Evolutionary conservation across 257 asterid species (phyloP).

Genomic region (Gentiana dahurica): DNA sequence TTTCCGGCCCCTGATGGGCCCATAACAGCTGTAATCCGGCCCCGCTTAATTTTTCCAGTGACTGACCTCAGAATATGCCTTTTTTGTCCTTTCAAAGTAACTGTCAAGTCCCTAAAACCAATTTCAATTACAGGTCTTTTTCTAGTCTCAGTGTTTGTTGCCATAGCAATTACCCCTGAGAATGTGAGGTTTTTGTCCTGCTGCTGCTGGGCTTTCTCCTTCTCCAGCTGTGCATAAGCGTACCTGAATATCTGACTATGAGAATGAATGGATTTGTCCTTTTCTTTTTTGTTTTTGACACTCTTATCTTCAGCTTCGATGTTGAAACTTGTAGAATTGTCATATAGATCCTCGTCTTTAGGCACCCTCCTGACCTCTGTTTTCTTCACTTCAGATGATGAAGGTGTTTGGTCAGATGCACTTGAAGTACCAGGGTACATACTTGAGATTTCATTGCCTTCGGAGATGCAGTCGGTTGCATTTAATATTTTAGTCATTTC

Average conservation of each 20-base stretch:
- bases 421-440: conserved; percentile 14
- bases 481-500: conserved; percentile 35
- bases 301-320: conserved; percentile 21
- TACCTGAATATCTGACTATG: conserved; percentile 75
- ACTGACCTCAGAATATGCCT: conserved; percentile 63
- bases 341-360: conserved; percentile 38
- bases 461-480: conserved; percentile 8
- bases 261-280: conserved; percentile 49
- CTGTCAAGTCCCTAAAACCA: conserved; percentile 59
- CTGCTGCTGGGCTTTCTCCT: conserved; percentile 74
- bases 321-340: conserved; percentile 25
- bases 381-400: conserved; percentile 26
- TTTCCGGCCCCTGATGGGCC: conserved; percentile 99
- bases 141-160: conserved; percentile 28
- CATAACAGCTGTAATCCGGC: conserved; percentile 93
- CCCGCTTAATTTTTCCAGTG: conserved; percentile 70
- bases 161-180: conserved; percentile 61
- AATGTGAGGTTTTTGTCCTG: conserved; percentile 42
- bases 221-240: conserved; percentile 84
- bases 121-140: conserved; percentile 65
- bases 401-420: conserved; percentile 27
- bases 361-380: conserved; percentile 21
- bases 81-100: conserved; percentile 60
- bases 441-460: conserved; percentile 13
- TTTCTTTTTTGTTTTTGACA: conserved; percentile 28